Conservation (phyloP, 441 rosid genomes). For the Gossypium gossypioides region DNA sequence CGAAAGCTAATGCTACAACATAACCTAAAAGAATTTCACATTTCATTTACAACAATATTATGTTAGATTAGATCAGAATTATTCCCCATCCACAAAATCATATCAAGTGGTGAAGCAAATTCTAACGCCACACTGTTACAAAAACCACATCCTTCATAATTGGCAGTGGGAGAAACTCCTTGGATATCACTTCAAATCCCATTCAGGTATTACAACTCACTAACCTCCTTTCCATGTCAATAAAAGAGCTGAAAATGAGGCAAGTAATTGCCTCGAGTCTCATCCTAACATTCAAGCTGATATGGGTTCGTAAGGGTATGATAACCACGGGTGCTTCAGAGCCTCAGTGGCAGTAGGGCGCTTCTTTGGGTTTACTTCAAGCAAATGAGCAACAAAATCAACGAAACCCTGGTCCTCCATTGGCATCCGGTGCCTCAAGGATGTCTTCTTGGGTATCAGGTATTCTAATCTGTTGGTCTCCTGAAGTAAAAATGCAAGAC, state of each 20-base stretch:
- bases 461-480: conserved; percentile 75
- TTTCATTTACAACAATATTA: conserved; percentile 44
- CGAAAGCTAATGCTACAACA: conserved; percentile 32
- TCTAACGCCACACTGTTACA: conserved; percentile 24
- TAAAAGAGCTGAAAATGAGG: background rate
- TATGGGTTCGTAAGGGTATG: conserved; percentile 80
- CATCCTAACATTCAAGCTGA: conserved; percentile 39
- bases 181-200: conserved; percentile 2
- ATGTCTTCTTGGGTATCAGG: conserved; percentile 79
- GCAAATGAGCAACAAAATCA: conserved; percentile 73
- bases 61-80: background rate
- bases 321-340: conserved; percentile 86
- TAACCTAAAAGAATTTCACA: conserved; percentile 36
- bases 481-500: conserved; percentile 31
- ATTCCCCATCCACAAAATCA: conserved; percentile 27
- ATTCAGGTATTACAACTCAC: conserved; percentile 13
- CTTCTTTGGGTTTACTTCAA: conserved; percentile 78
- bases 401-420: conserved; percentile 97
- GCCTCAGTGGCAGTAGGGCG: conserved; percentile 93
- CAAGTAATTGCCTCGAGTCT: conserved; percentile 6
- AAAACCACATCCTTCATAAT: conserved; percentile 27
- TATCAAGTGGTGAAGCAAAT: conserved; percentile 18
- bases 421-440: conserved; percentile 73
- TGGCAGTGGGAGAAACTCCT: conserved; percentile 4
- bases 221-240: conserved; percentile 18